Percentiles rank a stretch among this genome's conserved stretches.
Evolutionary conservation across 768 basidiomycete genomes (phyloP).

Genomic region (Cubamyces sp.): DNA sequence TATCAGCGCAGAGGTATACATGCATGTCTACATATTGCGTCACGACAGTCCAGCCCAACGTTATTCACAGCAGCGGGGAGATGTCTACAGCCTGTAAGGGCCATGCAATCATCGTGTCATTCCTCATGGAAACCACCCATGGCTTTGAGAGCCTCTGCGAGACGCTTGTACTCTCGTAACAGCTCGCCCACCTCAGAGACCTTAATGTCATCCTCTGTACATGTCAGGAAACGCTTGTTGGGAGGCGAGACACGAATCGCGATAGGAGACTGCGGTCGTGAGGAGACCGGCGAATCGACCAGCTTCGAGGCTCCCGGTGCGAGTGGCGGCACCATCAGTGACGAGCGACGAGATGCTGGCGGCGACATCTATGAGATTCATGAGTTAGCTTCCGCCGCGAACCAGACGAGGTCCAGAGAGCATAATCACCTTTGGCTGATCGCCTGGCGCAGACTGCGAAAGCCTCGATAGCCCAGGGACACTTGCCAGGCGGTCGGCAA

Average conservation of each 20-base stretch:
- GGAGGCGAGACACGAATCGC: constrained; percentile 59
- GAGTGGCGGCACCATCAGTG: constrained; percentile 38
- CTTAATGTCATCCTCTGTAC: constrained; percentile 73
- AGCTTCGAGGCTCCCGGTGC: constrained; percentile 36
- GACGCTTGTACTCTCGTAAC: constrained; percentile 76
- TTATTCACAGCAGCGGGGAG: neutral
- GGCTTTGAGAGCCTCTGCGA: constrained; percentile 69
- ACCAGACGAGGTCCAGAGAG: neutral
- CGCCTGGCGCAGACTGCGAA: constrained; percentile 33
- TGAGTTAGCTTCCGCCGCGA: constrained; percentile 6
- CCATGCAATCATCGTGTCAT: neutral
- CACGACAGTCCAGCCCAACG: neutral
- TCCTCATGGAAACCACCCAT: constrained; percentile 58
- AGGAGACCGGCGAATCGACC: constrained; percentile 44
- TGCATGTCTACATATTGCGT: constrained; percentile 1
- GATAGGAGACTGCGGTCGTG: constrained; percentile 44
- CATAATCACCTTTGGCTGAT: constrained; percentile 25
- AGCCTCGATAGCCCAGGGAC: constrained; percentile 63
- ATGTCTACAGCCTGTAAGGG: neutral
- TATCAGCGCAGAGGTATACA: neutral
- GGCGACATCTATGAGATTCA: constrained; percentile 37
- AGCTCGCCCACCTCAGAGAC: constrained; percentile 82
- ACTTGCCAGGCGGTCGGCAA: constrained; percentile 82
- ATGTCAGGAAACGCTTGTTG: constrained; percentile 70
- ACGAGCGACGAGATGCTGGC: constrained; percentile 45